These are phyloP conservation scores for Colletotrichum tofieldiae DNA, from an alignment of 2,329 filamentous ascomycete genomes.

Conservation along the genomic window DNA sequence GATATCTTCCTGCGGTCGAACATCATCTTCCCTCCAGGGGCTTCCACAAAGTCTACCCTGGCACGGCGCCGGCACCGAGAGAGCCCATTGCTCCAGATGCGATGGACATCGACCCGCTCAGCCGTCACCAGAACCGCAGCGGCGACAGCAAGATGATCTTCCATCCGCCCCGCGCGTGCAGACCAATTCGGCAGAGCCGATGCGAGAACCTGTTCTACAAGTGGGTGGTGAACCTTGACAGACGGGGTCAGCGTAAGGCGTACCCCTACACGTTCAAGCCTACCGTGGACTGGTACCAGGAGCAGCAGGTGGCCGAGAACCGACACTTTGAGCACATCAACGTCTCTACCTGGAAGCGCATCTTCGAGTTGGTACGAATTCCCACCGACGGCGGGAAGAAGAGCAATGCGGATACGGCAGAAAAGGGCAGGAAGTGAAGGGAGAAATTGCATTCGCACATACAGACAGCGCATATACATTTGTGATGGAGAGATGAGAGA, in stretches of 20 bases:
- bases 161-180: slow-evolving; percentile 59
- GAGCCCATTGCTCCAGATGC: slow-evolving; percentile 32
- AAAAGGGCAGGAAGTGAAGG: not conserved
- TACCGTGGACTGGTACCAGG: slow-evolving; percentile 68
- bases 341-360: slow-evolving; percentile 60
- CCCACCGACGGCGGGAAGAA: not conserved
- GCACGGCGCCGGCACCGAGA: not conserved
- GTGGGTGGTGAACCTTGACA: slow-evolving; percentile 49
- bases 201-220: slow-evolving; percentile 64
- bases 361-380: slow-evolving; percentile 51
- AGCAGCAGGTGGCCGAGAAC: slow-evolving; percentile 60
- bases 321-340: slow-evolving; percentile 66
- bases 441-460: not conserved
- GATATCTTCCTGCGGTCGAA: slow-evolving; percentile 55
- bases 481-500: not conserved
- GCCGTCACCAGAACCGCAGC: slow-evolving; percentile 41
- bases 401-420: not conserved
- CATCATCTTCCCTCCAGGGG: slow-evolving; percentile 51
- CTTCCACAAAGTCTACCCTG: slow-evolving; percentile 55
- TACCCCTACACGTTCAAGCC: slow-evolving; percentile 62
- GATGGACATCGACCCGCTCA: slow-evolving; percentile 17
- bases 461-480: too few species aligned
- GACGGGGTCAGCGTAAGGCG: slow-evolving; percentile 39
- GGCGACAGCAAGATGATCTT: slow-evolving; percentile 58
- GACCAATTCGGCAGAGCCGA: slow-evolving; percentile 45